These are phyloP conservation scores for Eutypa lata DNA, from an alignment of 2,329 filamentous ascomycete species.

Conservation along the genomic window DNA sequence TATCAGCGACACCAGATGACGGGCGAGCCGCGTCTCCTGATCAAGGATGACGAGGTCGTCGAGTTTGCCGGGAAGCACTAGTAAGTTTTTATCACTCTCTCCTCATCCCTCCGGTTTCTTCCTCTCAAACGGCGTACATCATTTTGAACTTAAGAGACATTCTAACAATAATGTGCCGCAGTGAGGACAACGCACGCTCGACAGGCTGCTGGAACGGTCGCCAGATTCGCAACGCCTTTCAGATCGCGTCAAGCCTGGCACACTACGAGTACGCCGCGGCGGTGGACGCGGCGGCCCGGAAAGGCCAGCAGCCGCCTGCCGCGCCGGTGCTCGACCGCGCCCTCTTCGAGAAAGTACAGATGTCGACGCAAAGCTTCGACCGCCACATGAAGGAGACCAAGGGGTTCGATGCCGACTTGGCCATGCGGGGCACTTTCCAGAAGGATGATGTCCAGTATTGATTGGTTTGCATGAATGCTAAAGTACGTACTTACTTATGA, in stretches of 20 bases:
- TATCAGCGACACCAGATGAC: constrained; percentile 32
- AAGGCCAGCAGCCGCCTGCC: constrained; percentile 31
- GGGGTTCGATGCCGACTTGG: constrained; percentile 31
- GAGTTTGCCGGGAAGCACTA: constrained; percentile 36
- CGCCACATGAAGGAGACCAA: constrained; percentile 38
- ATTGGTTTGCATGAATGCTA: too few relatives aligned
- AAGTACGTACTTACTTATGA: too few relatives aligned
- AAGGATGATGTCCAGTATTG: constrained; percentile 8
- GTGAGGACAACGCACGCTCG: constrained; percentile 20
- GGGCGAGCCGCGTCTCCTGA: constrained; percentile 30
- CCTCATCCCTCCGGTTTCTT: not conserved
- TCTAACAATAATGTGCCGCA: too few relatives aligned
- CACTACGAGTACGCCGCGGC: constrained; percentile 32
- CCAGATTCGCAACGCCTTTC: constrained; percentile 33
- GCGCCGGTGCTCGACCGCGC: constrained; percentile 34
- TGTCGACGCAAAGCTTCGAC: constrained; percentile 41
- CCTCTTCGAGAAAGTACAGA: constrained; percentile 39
- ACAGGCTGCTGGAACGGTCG: constrained; percentile 30
- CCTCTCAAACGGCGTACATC: too few relatives aligned
- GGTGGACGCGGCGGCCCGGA: constrained; percentile 25
- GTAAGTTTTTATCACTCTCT: constrained; percentile 13
- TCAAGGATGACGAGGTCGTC: constrained; percentile 33
- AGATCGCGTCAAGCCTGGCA: constrained; percentile 34
- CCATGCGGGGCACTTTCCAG: constrained; percentile 30
- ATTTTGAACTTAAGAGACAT: too few relatives aligned